phyloP scores from a whole-genome alignment of 1,284 basidiomycete genomes.

The Boletus semigastroideus region DNA sequence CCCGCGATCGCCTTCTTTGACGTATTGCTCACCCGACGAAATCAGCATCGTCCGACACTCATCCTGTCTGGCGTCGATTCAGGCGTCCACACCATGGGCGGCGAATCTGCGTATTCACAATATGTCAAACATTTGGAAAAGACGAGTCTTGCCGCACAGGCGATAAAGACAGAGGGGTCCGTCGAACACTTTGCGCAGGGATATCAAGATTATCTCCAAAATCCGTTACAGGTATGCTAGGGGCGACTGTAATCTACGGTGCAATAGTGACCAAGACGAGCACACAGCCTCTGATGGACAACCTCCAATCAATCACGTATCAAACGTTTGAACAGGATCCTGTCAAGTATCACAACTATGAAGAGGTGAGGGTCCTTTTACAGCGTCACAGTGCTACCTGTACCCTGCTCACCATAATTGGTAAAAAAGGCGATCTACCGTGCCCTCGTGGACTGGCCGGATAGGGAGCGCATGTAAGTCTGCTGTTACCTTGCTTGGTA shows the following conservation, averaged over 20 bases:
- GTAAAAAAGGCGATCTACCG: constrained; percentile 73
- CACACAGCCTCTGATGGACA: constrained; percentile 90
- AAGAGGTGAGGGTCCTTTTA: constrained; percentile 61
- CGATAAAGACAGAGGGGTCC: constrained; percentile 60
- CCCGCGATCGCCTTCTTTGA: constrained; percentile 13
- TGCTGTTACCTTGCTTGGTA: constrained; percentile 14
- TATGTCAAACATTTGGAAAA: constrained; percentile 86
- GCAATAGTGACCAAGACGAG: constrained; percentile 5
- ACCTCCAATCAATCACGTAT: constrained; percentile 93
- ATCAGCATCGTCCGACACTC: constrained; percentile 77
- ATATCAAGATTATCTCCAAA: constrained; percentile 95
- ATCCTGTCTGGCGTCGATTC: constrained; percentile 72
- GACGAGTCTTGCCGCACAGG: constrained; percentile 63
- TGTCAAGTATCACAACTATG: constrained; percentile 94
- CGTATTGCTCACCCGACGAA: constrained; percentile 9
- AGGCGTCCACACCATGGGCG: constrained; percentile 74
- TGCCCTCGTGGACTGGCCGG: constrained; percentile 75
- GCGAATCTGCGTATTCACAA: constrained; percentile 86
- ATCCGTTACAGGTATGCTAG: constrained; percentile 77
- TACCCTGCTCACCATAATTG: constrained; percentile 13
- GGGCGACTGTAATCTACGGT: background rate
- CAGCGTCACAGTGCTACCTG: constrained; percentile 7
- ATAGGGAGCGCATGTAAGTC: constrained; percentile 54
- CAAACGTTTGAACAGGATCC: constrained; percentile 98
- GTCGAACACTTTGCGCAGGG: constrained; percentile 89